Base-by-base conservation (phyloP, 1,284 basidiomycete genomes). In the Papiliotrema terrestris region DNA sequence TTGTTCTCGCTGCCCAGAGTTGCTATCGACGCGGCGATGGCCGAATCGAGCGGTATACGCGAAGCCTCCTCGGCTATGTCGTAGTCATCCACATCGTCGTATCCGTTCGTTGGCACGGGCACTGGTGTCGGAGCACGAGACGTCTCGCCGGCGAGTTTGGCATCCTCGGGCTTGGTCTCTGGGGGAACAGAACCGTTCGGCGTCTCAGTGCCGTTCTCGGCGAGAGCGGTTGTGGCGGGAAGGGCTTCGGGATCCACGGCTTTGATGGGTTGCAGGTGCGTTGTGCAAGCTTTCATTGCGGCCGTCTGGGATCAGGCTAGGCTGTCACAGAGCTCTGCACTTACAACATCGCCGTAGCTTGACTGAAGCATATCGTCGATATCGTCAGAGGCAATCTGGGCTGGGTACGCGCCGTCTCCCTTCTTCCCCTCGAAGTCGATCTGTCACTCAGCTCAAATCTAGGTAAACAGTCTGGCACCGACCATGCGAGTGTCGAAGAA, bases 401-500 rank as follows among this genome's bases (percentile, higher is more conserved):
- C 60, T 50, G 59, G 63, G n/a, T 76, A 65, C 14, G 45, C 32
- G 9, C 56, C 55, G 9, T 61, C 43, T 32, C 66, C 58, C 35
- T 83, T 80, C 74, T 95, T 93, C 62, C 81, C 81, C 36, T 91
- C 87, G 69, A 94, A 93, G 63, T 95, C 88, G 58, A 97, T 87
- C 41, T 63, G 43, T 22, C 22, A 9, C 6, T 51, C 41, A 45
- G 42, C 20, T 52, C 17, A 65, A 47, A 26, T 41, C 49, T 5
- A 36, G 52, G 32, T 45, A 59, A 58, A 5, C 6, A 6, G 6
- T 6, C 11, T 67, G 2, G 79, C 79, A 36, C 93, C 85, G 51
- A 96, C 86, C 37, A 96, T 85, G 22, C 89, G 84, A 15, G 95
- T 92, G 63, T 95, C 91, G 64, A 98, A 98, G 44, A 97, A 80